Base-by-base conservation (phyloP, 768 basidiomycete genomes). In the Dentipellis sp. region DNA sequence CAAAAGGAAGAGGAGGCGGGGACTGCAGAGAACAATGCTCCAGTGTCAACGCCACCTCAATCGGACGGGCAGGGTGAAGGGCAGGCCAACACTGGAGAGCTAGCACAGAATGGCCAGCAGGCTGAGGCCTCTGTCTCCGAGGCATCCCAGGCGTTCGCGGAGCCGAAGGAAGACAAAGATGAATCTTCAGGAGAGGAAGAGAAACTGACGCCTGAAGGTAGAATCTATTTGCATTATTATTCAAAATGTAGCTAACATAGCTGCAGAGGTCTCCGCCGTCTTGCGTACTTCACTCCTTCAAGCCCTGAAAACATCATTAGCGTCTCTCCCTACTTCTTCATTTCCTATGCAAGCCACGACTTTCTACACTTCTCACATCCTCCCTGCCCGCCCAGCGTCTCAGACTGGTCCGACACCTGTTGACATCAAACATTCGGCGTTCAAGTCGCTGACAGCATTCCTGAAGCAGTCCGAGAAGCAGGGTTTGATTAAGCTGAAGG, bases 401-500 rank as follows among this genome's bases (percentile, higher is more conserved):
- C 79, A 52, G n/a, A 45, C 47, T 65, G 65, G 67, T 60, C 67
- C 66, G 12, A 74, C 61, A 58, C 75, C 58, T 42, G 78, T 88
- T 56, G 88, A 80, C 61, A 86, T 94, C 67, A 92, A 88, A 62
- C 77, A 84, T 10, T 92, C 90, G 1, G 77, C 78, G 1, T 79
- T 84, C 73, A 97, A 94, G 69, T 89, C 90, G 10, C 75, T 94
- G 17, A 78, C 84, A 1, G 77, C 84, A 1, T 94, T 95, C 72
- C 75, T 97, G 63, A 93, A 88, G 66, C 64, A 78, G 16, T 74
- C 78, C 16, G 88, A 91, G 58, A 94, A 94, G 66, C 79, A 82
- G 8, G 78, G 78, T 0, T 67, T 97, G 21, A 64, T 95, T 38
- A 81, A 81, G 11, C 73, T 86, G 21, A 97, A 95, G 65, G 77